A percentile compares a stretch with the other conserved stretches of the same genome.
phyloP scores from a whole-genome alignment of 164 flowering plant genomes.

The Aristolochia californica region DNA sequence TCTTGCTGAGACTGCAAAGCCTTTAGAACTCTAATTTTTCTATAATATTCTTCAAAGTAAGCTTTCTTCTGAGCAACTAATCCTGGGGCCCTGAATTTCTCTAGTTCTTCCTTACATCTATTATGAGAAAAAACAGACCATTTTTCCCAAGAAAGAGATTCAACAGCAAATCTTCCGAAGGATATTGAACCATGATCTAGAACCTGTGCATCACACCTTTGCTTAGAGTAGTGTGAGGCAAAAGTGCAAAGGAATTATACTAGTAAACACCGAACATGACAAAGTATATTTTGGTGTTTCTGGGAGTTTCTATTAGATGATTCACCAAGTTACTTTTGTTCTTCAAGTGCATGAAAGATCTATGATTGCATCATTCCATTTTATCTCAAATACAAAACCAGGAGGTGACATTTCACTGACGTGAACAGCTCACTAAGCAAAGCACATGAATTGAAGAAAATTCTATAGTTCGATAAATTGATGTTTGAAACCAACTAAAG shows the following conservation, averaged over 20 bases:
- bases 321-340: not conserved
- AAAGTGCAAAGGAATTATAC: not conserved
- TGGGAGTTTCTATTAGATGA: not conserved
- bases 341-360: not conserved
- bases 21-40: constrained; percentile 18
- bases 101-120: constrained; percentile 24
- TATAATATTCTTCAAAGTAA: constrained; percentile 27
- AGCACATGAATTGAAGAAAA: too few relatives aligned
- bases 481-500: too few relatives aligned
- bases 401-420: too few relatives aligned
- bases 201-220: constrained; percentile 9
- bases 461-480: too few relatives aligned
- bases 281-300: not conserved
- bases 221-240: constrained; percentile 16
- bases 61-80: constrained; percentile 31
- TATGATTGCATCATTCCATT: not conserved
- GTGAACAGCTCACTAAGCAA: too few relatives aligned
- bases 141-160: constrained; percentile 28
- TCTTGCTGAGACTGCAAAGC: constrained; percentile 14
- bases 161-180: constrained; percentile 24
- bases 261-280: not conserved
- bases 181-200: constrained; percentile 26
- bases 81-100: constrained; percentile 24
- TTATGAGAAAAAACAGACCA: constrained; percentile 27
- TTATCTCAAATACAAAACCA: not conserved